Evolutionary conservation across 2,329 filamentous ascomycete genomes (phyloP), one percentile per base, ranked within the genome.

Genomic region (Davidsoniella neocaledoniae): DNA sequence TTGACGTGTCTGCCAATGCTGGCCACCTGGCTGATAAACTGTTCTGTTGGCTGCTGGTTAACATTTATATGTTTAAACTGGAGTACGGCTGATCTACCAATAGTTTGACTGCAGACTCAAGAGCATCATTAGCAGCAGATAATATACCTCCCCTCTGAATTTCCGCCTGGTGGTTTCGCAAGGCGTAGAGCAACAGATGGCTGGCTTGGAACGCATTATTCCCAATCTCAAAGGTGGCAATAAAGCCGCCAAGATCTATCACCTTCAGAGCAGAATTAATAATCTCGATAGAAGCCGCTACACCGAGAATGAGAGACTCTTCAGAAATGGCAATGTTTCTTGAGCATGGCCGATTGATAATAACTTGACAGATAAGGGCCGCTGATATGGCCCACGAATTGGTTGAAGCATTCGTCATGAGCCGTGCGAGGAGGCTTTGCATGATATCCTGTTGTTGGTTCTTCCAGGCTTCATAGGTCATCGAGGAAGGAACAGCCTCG

Each of bases 161-260:
- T 29, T 48, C 44, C 12, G 17, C 23, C 16, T 37, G n/a, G 16
- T 52, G 50, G 40, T 52, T 52, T 2, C 45, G 38, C 23, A 48
- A 40, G 5, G 45, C 45, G 38, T 52, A 47, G 9, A 52, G 29
- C 23, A 52, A 38, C 14, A 52, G 25, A 16, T 48, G 41, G 19
- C 44, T 40, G 5, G 50, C 44, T 17, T 52, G 50, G 45, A 52
- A 52, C 2, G 38, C 50, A 16, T 40, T 44, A 33, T 48, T 52
- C 3, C 37, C 43, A 26, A 43, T 17, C 25, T 52, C 50, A 44
- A 52, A 52, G 12, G 36, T 26, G n/a, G 36, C 33, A 3, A 52
- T 26, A 23, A 48, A 43, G 10, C 50, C 50, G 12, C 44, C 45
- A 9, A 16, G 12, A 14, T 52, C 25, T 10, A 52, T n/a, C 7